Conservation (phyloP, 208 protist genomes). For the Tetramitus jugosus region DNA sequence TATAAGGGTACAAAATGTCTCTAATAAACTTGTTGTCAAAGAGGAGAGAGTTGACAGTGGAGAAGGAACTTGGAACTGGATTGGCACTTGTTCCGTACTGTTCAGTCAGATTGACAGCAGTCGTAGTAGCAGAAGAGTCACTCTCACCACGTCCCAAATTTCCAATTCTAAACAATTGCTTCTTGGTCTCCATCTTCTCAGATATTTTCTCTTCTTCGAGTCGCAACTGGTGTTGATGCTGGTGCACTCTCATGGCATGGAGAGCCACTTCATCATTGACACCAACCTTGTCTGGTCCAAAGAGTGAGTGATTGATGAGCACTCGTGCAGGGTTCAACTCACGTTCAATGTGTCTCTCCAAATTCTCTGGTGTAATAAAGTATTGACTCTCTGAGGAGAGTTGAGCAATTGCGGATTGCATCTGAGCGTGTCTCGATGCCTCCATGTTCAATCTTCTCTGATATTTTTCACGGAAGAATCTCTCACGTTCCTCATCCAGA, state of each 20-base stretch:
- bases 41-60: too few species aligned
- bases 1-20: too few species aligned
- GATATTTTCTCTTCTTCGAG: background rate
- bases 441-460: background rate
- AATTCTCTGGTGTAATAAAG: slow-evolving; percentile 13
- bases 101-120: too few species aligned
- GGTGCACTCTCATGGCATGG: too few species aligned
- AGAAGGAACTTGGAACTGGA: too few species aligned
- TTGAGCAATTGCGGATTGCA: background rate
- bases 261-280: slow-evolving; percentile 16
- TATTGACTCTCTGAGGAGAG: background rate
- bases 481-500: background rate
- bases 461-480: background rate
- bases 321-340: slow-evolving; percentile 8
- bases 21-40: too few species aligned
- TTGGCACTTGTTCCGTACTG: too few species aligned
- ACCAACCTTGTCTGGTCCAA: background rate
- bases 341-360: background rate
- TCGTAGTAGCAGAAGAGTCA: too few species aligned
- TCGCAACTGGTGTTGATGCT: too few species aligned
- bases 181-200: background rate
- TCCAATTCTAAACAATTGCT: background rate
- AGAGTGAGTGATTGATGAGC: background rate
- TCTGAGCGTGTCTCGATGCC: background rate
- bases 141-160: too few species aligned